phyloP scores from a whole-genome alignment of 1,284 basidiomycete genomes.

The Cutaneotrichosporon dermatis region DNA sequence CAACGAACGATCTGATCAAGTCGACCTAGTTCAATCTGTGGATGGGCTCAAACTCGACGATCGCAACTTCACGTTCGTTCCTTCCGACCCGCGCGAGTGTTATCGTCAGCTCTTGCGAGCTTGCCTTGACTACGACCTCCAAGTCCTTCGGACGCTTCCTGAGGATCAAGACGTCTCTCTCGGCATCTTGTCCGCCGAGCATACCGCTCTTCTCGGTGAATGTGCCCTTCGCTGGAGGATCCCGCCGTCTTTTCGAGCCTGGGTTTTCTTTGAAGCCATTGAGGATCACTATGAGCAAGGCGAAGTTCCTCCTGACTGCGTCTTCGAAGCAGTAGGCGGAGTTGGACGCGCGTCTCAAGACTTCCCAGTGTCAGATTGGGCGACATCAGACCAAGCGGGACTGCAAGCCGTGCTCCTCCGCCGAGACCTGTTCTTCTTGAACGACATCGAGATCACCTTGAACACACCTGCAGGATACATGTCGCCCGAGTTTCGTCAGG shows the following conservation, averaged over 20 bases:
- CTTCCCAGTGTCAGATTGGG: slow-evolving; percentile 70
- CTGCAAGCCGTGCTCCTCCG: slow-evolving; percentile 23
- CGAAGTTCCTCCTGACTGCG: slow-evolving; percentile 88
- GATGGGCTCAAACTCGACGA: slow-evolving; percentile 25
- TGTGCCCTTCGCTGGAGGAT: slow-evolving; percentile 89
- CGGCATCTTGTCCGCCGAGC: slow-evolving; percentile 77
- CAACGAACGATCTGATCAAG: slow-evolving; percentile 7
- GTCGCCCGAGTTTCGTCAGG: slow-evolving; percentile 65
- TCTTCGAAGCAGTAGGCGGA: slow-evolving; percentile 77
- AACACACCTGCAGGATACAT: slow-evolving; percentile 26
- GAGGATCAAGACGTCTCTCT: slow-evolving; percentile 95
- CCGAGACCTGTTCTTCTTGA: slow-evolving; percentile 30
- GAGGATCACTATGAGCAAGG: slow-evolving; percentile 81
- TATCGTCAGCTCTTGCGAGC: slow-evolving; percentile 79
- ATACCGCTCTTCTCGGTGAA: slow-evolving; percentile 79
- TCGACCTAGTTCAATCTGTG: slow-evolving; percentile 63
- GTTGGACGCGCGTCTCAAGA: slow-evolving; percentile 68
- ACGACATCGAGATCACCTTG: slow-evolving; percentile 27
- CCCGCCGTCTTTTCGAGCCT: slow-evolving; percentile 67
- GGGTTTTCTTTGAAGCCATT: slow-evolving; percentile 82
- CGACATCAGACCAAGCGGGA: slow-evolving; percentile 57
- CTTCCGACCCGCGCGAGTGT: slow-evolving; percentile 76
- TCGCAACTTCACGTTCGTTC: slow-evolving; percentile 63
- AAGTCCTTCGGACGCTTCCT: slow-evolving; percentile 81
- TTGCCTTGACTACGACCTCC: slow-evolving; percentile 81